Evolutionary conservation across 192 early-diverging fungal genomes (phyloP), one percentile per base, ranked within the genome.

Genomic region (Backusella liffmaniae): DNA sequence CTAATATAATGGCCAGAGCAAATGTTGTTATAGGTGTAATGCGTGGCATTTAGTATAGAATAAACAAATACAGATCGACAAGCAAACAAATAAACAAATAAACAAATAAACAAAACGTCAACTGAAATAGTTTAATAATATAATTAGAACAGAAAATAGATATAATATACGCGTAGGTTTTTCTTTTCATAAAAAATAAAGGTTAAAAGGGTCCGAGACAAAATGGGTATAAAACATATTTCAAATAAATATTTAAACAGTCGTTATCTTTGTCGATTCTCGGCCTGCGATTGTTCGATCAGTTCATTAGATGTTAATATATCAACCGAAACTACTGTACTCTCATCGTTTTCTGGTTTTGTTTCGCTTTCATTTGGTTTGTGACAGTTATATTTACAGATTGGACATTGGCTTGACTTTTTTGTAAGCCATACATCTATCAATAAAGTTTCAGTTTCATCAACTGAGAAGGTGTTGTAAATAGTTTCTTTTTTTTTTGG

Each of bases 321-420:
- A 15, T 59, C 32, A 41, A 29, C 62, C 53, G 36, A 36, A 7
- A 53, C 53, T 30, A 56, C 37, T 39, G 65, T 18, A 56, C 21
- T 56, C 49, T 16, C 74, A 34, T 68, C 34, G 66, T 44, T 67
- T 21, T 44, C 26, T n/a, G 35, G 68, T 75, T 26, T 35, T 62
- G 56, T 62, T 9, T 62, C 56, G 23, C 46, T 10, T 39, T 67
- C 74, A 34, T 34, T 59, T 75, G 41, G 26, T 13, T 70, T 44
- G 41, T 37, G 23, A 67, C 72, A 76, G 53, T 80, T 75, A 36
- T 76, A 66, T 67, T 80, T 80, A 46, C 79, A 80, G 15, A 80
- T 72, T 29, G 79, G 79, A 70, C 79, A 80, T 18, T 37, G 65
- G 2, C 70, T 67, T 23, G 79, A 77, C 35, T 73, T 72, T 67